Evolutionary conservation across 352 stramenopile genomes (phyloP).

Genomic region (Phytopythium vexans): DNA sequence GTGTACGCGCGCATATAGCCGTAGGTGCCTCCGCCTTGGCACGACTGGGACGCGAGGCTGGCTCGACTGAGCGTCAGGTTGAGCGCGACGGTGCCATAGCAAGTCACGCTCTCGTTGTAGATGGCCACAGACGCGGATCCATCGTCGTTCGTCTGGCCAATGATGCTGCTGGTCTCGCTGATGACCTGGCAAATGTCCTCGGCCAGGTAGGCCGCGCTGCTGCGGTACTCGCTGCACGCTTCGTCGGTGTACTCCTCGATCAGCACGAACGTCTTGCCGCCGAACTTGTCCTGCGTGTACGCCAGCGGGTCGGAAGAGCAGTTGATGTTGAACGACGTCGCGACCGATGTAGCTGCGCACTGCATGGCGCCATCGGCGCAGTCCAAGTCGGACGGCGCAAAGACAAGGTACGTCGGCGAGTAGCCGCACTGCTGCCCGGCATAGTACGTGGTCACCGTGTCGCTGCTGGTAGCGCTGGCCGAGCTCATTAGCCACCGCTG

Average conservation of each 20-base stretch:
- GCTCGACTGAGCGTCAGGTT: not conserved
- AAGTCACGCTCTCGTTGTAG: constrained; percentile 1
- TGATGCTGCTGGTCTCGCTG: constrained; percentile 7
- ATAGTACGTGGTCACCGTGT: constrained; percentile 1
- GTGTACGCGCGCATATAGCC: not conserved
- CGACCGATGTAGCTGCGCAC: not conserved
- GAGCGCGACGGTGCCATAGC: not conserved
- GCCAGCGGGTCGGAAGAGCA: constrained; percentile 1
- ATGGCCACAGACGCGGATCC: not conserved
- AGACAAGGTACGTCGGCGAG: constrained; percentile 2
- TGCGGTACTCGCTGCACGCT: not conserved
- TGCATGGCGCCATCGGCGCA: not conserved
- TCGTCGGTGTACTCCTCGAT: constrained; percentile 1
- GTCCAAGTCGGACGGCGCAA: not conserved
- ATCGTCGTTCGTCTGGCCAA: not conserved
- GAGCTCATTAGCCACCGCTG: too few species aligned
- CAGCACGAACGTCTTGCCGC: not conserved
- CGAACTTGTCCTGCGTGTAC: not conserved
- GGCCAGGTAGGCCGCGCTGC: not conserved
- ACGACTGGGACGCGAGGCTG: not conserved
- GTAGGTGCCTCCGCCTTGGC: not conserved
- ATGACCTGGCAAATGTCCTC: not conserved
- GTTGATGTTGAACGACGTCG: not conserved
- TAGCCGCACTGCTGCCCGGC: not conserved
- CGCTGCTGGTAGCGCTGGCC: too few species aligned